phyloP scores from a whole-genome alignment of 805 yeast species.

The Candida easanensis region DNA sequence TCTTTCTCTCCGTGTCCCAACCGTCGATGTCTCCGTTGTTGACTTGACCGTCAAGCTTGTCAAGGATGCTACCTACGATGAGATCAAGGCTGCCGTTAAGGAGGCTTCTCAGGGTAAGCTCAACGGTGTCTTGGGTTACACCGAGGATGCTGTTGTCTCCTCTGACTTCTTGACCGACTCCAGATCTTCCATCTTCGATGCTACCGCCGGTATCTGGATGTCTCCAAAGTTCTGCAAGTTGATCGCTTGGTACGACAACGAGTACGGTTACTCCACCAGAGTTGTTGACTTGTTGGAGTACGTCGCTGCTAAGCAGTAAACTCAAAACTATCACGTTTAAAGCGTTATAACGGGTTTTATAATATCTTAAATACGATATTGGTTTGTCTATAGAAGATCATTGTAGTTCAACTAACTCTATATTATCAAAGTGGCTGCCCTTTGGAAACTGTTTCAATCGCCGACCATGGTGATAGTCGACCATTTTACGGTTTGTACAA shows the following conservation, averaged over 20 bases:
- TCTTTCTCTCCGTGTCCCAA: slow-evolving; percentile 91
- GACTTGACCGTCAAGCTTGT: slow-evolving; percentile 83
- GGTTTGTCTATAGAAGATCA: slow-evolving; percentile 10
- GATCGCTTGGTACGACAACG: slow-evolving; percentile 94
- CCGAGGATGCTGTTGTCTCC: slow-evolving; percentile 90
- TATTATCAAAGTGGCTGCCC: no score
- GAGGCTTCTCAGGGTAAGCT: slow-evolving; percentile 73
- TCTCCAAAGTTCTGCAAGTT: slow-evolving; percentile 89
- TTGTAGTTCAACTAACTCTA: neutral
- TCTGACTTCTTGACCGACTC: slow-evolving; percentile 82
- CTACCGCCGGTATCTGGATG: slow-evolving; percentile 85
- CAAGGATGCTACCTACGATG: slow-evolving; percentile 77
- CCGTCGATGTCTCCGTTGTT: slow-evolving; percentile 90
- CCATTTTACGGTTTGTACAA: no score
- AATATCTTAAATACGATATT: slow-evolving; percentile 5
- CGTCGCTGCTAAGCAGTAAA: slow-evolving; percentile 47
- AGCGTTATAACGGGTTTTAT: slow-evolving; percentile 13
- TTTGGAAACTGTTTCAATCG: no score
- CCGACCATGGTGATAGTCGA: no score
- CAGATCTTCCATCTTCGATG: slow-evolving; percentile 87
- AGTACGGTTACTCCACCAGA: slow-evolving; percentile 95
- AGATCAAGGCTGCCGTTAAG: slow-evolving; percentile 74
- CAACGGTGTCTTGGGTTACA: slow-evolving; percentile 84
- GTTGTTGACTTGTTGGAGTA: slow-evolving; percentile 86
- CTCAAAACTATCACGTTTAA: neutral